These are phyloP conservation scores for Saccharum officinarum DNA, from an alignment of 176 grass and related monocot species.

Conservation along the genomic window DNA sequence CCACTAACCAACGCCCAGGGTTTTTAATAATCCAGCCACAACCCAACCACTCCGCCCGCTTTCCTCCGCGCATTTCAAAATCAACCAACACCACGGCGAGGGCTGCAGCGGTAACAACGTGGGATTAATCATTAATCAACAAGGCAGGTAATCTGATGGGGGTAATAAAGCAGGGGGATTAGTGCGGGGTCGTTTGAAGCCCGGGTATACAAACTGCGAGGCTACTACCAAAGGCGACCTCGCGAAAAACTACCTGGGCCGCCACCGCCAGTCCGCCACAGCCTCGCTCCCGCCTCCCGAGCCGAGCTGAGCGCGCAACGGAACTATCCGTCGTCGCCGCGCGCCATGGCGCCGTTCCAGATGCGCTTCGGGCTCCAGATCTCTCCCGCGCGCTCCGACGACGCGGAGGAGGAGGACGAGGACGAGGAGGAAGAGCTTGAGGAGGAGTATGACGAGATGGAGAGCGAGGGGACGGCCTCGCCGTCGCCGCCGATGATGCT, in stretches of 20 bases:
- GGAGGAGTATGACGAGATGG: constrained; percentile 39
- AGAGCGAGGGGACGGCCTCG: constrained; percentile 62
- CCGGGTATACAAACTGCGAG: constrained; percentile 30
- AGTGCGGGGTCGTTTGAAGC: constrained; percentile 23
- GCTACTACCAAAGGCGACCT: constrained; percentile 26
- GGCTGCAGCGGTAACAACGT: not conserved
- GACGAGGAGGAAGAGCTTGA: constrained; percentile 35
- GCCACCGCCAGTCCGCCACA: constrained; percentile 12
- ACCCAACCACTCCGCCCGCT: constrained; percentile 44
- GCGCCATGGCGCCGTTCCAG: constrained; percentile 72
- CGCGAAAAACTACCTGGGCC: not conserved
- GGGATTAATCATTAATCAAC: constrained; percentile 17
- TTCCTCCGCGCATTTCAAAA: constrained; percentile 24
- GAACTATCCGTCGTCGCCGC: not conserved
- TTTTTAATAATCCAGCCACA: constrained; percentile 25
- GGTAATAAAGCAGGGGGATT: not conserved
- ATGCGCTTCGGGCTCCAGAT: constrained; percentile 62
- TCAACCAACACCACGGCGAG: not conserved
- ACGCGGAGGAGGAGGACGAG: constrained; percentile 40
- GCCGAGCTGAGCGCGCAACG: not conserved
- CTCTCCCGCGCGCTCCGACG: constrained; percentile 48
- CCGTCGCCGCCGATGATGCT: constrained; percentile 68
- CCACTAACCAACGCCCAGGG: constrained; percentile 26
- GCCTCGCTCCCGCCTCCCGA: not conserved
- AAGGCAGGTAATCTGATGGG: not conserved